phyloP scores from a whole-genome alignment of 768 basidiomycete species.

The Leccinum ochraceum region DNA sequence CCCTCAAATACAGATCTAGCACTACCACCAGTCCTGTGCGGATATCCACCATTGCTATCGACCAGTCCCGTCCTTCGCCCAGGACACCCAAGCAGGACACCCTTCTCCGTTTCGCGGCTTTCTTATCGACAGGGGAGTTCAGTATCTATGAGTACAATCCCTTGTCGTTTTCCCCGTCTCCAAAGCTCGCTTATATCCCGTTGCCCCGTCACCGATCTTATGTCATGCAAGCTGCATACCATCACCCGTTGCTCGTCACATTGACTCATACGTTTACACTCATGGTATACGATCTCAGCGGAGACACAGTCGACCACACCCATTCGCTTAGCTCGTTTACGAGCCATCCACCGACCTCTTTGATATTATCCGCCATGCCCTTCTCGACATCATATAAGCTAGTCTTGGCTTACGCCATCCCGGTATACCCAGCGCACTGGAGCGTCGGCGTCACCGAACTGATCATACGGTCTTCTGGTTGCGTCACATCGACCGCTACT shows the following conservation, averaged over 20 bases:
- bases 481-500: slow-evolving; percentile 8
- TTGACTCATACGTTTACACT: slow-evolving; percentile 68
- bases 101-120: slow-evolving; percentile 50
- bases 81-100: slow-evolving; percentile 32
- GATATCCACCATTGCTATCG: slow-evolving; percentile 69
- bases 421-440: slow-evolving; percentile 83
- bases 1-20: slow-evolving; percentile 46
- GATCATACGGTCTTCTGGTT: slow-evolving; percentile 49
- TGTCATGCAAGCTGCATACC: slow-evolving; percentile 68
- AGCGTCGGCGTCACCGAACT: slow-evolving; percentile 76
- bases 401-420: slow-evolving; percentile 70
- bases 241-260: slow-evolving; percentile 76
- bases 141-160: slow-evolving; percentile 56
- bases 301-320: slow-evolving; percentile 48
- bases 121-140: slow-evolving; percentile 72
- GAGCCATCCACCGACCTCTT: slow-evolving; percentile 74
- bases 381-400: slow-evolving; percentile 65
- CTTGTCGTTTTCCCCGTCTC: slow-evolving; percentile 40
- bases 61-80: slow-evolving; percentile 64
- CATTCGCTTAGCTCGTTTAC: slow-evolving; percentile 78
- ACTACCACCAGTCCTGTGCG: slow-evolving; percentile 32
- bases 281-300: slow-evolving; percentile 70
- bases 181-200: slow-evolving; percentile 51
- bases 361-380: slow-evolving; percentile 68
- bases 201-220: slow-evolving; percentile 41